These are phyloP conservation scores for Blastomyces silverae DNA, from an alignment of 2,329 filamentous ascomycete species.

Conservation along the genomic window DNA sequence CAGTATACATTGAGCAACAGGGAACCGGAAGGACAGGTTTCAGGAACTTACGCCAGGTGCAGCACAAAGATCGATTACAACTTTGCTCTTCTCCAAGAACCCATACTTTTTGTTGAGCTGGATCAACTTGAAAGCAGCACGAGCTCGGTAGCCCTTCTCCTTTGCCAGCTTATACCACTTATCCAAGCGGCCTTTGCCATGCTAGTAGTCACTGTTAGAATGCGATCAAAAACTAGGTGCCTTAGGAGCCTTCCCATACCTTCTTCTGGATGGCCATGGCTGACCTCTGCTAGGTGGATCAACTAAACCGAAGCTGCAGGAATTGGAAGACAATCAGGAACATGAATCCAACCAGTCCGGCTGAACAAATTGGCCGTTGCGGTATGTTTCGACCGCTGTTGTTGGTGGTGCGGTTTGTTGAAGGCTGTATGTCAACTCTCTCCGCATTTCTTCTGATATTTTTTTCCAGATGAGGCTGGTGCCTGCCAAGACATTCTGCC, in stretches of 20 bases:
- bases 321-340: background rate
- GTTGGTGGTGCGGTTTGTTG: background rate
- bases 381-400: background rate
- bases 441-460: background rate
- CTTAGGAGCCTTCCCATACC: conserved; percentile 34
- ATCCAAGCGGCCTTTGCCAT: conserved; percentile 95
- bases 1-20: background rate
- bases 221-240: conserved; percentile 11
- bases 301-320: background rate
- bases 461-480: conserved; percentile 3
- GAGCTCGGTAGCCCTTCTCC: conserved; percentile 92
- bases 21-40: background rate
- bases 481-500: conserved; percentile 20
- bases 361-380: background rate
- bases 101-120: conserved; percentile 99
- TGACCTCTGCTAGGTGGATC: conserved; percentile 16
- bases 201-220: conserved; percentile 43
- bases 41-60: conserved; percentile 68
- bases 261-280: conserved; percentile 96
- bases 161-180: conserved; percentile 99
- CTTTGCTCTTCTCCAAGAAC: conserved; percentile 94
- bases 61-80: conserved; percentile 93
- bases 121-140: conserved; percentile 96
- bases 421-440: background rate
- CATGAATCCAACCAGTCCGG: background rate